A percentile compares a stretch with the other conserved stretches of the same genome.
Evolutionary conservation across 1,139 yeast species (phyloP).

Genomic region (Pichia sp.): DNA sequence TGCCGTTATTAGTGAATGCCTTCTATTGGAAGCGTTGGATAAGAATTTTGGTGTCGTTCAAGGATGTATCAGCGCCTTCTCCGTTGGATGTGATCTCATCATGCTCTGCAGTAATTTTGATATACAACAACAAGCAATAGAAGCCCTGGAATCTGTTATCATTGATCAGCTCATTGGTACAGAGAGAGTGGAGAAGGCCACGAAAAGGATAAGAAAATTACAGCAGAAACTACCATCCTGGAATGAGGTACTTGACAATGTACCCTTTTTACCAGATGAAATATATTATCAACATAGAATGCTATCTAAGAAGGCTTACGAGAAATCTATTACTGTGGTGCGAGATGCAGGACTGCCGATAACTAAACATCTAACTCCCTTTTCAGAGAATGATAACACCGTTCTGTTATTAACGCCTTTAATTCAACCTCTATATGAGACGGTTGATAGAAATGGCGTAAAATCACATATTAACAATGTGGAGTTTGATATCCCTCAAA

Average conservation of each 20-base stretch:
- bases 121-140: conserved; percentile 56
- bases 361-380: conserved; percentile 6
- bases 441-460: conserved; percentile 30
- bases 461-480: conserved; percentile 9
- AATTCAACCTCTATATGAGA: conserved; percentile 20
- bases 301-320: conserved; percentile 45
- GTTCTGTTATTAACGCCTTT: conserved; percentile 35
- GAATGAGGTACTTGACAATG: conserved; percentile 24
- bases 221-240: conserved; percentile 41
- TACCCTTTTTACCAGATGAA: conserved; percentile 32
- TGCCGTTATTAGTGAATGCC: conserved; percentile 57
- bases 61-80: conserved; percentile 55
- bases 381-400: conserved; percentile 24
- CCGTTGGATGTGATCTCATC: conserved; percentile 62
- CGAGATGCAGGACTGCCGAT: conserved; percentile 34
- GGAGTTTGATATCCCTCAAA: conserved; percentile 13
- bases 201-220: conserved; percentile 40
- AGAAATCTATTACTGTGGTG: conserved; percentile 47
- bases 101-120: conserved; percentile 54
- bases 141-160: conserved; percentile 47
- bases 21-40: conserved; percentile 60
- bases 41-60: conserved; percentile 61
- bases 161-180: conserved; percentile 38
- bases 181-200: conserved; percentile 31
- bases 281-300: conserved; percentile 39